phyloP scores from a whole-genome alignment of 202 grass and related monocot species.

The Zoysia matrella region DNA sequence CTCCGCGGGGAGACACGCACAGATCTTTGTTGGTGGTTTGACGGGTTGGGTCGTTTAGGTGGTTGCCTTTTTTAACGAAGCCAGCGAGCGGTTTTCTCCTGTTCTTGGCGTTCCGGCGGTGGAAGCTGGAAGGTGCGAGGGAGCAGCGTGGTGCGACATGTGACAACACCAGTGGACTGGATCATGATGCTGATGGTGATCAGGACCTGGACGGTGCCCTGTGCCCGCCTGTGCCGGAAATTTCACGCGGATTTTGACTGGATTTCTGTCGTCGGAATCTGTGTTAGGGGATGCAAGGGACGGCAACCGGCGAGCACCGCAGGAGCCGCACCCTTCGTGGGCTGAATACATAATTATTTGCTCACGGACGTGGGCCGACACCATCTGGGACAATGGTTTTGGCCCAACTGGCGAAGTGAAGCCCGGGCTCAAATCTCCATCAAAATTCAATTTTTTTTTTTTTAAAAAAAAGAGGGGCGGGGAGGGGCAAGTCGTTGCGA shows the following conservation, averaged over 20 bases:
- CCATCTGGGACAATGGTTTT: too few species aligned
- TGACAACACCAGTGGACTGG: neutral
- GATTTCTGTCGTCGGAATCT: neutral
- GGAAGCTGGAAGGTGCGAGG: neutral
- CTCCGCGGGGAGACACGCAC: neutral
- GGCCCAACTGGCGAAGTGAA: too few species aligned
- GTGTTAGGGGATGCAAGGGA: neutral
- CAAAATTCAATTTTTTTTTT: too few species aligned
- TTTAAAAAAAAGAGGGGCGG: too few species aligned
- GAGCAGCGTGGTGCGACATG: neutral
- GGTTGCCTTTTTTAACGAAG: neutral
- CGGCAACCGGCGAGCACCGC: neutral
- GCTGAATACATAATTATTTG: too few species aligned
- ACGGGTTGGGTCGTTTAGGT: neutral
- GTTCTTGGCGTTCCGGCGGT: neutral
- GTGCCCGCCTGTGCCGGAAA: neutral
- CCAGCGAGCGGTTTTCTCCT: neutral
- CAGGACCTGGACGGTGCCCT: neutral
- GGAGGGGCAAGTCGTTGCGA: neutral
- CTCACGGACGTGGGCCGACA: too few species aligned
- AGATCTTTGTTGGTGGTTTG: slow-evolving; percentile 11
- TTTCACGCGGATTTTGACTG: neutral
- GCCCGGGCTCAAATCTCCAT: too few species aligned
- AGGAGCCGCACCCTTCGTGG: too few species aligned
- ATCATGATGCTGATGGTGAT: neutral